Evolutionary conservation across 1,284 basidiomycete genomes (phyloP).

Genomic region (Austroboletus olivaceoglutinosus): DNA sequence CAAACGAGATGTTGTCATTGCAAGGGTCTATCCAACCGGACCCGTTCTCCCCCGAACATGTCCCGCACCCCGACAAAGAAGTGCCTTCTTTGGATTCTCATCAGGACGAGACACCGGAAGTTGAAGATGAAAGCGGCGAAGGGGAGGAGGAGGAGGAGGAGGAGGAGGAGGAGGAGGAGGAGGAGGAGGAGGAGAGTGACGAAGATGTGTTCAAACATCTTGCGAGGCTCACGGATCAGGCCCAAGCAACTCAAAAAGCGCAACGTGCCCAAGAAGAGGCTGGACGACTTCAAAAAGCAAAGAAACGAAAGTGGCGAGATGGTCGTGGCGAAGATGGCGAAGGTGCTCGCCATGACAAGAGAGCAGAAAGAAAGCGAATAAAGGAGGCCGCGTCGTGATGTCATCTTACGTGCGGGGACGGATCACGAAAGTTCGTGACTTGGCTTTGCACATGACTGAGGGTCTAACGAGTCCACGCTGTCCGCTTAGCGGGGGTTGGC

Average conservation of each 20-base stretch:
- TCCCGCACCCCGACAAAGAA: constrained; percentile 30
- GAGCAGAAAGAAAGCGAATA: constrained; percentile 13
- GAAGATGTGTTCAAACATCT: constrained; percentile 41
- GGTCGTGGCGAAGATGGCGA: constrained; percentile 2
- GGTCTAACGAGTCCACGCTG: background rate
- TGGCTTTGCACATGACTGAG: background rate
- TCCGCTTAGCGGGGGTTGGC: background rate
- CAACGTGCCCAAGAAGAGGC: constrained; percentile 35
- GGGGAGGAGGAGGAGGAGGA: constrained; percentile 1
- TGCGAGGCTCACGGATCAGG: constrained; percentile 34
- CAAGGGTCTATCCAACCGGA: constrained; percentile 86
- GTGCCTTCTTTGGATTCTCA: constrained; percentile 1
- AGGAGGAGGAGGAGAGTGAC: constrained; percentile 22
- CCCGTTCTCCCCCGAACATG: constrained; percentile 74
- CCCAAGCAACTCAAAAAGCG: constrained; percentile 28
- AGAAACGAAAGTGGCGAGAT: constrained; percentile 35
- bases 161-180: constrained; percentile 18
- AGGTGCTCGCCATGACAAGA: constrained; percentile 12
- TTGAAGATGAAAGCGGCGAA: constrained; percentile 28
- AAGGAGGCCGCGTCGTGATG: constrained; percentile 13
- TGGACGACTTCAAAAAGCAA: constrained; percentile 31
- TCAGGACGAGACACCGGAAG: constrained; percentile 17
- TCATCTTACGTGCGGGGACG: background rate
- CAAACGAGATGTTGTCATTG: constrained; percentile 93
- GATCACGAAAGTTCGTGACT: background rate